Percentiles rank a stretch among this genome's conserved stretches.
Conservation (phyloP, 805 yeast genomes). For the Diddensiella transvaalensis region DNA sequence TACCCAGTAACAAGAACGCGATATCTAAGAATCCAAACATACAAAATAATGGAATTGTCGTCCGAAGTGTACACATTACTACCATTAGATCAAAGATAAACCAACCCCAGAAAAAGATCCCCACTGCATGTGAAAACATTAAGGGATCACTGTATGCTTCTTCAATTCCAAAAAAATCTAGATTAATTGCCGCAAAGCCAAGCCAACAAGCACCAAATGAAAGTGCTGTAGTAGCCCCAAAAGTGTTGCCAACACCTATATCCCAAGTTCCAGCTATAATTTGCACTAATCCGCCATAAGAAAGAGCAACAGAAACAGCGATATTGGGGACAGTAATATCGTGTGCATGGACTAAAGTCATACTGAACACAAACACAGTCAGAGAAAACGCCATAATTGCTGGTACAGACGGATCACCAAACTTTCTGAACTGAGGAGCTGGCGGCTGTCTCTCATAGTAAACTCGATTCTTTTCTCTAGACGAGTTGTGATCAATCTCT, state of each 20-base stretch:
- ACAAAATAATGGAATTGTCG: conserved; percentile 60
- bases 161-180: conserved; percentile 57
- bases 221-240: conserved; percentile 61
- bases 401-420: conserved; percentile 64
- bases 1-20: no score
- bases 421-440: conserved; percentile 53
- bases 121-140: conserved; percentile 46
- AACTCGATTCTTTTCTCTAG: no score
- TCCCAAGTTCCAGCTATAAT: conserved; percentile 66
- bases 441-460: no score
- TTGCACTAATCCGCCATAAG: conserved; percentile 62
- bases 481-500: no score
- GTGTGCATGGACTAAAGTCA: conserved; percentile 53
- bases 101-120: conserved; percentile 64
- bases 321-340: conserved; percentile 50
- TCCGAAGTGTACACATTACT: conserved; percentile 52
- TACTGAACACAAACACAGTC: conserved; percentile 57
- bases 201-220: conserved; percentile 72
- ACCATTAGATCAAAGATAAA: conserved; percentile 56
- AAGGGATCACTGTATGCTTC: conserved; percentile 45
- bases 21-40: conserved; percentile 45
- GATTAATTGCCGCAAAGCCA: conserved; percentile 55
- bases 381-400: conserved; percentile 60
- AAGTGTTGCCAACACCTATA: conserved; percentile 57
- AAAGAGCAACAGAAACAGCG: conserved; percentile 54